Base-by-base conservation (phyloP, 441 rosid genomes). In the Adansonia grandidieri region DNA sequence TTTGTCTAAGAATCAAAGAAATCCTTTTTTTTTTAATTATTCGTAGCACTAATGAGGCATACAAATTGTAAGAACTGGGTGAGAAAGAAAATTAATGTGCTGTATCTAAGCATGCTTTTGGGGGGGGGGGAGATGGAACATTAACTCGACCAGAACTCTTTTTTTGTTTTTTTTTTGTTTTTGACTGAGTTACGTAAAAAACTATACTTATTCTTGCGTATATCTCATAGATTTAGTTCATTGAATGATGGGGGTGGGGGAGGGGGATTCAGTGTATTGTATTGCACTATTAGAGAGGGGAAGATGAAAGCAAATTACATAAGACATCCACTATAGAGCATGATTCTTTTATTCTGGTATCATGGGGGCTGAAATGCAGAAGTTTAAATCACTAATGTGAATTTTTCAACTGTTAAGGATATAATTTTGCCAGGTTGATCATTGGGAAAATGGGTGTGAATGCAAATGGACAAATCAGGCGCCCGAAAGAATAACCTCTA, bases 1-100 rank as follows among this genome's bases (percentile, higher is more conserved):
- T 58, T 73, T 64, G 80, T 76, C 73, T 78, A n/a, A 79, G 84
- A 81, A 79, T 78, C 75, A 63, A 76, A 47, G 45, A 76, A 77
- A 63, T 13, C 65, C 74, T 32, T 24, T 54, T n/a, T 54, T 7
- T 60, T 10, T 3, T 11, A 5, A 14, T 22, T 19, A 32, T 80
- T 74, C 82, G 85, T 71, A 44, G 40, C n/a, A 69, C 5, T 10
- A 11, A 47, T 10, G 54, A 5, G 37, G 32, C 71, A 11, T 48
- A 14, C 42, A 70, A 50, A 70, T 22, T 48, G 42, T 50, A 70
- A 22, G 74, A 24, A 50, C 50, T 70, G 54, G 74, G 44, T 70
- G 58, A 5, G 13, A 48, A 22, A 62, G 40, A 58, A 73, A 80
- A 75, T 83, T 42, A 32, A 84, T 80, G 82, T 65, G 71, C 32